Conservation (phyloP, 257 asterid genomes). For the Ophiorrhiza pumila region DNA sequence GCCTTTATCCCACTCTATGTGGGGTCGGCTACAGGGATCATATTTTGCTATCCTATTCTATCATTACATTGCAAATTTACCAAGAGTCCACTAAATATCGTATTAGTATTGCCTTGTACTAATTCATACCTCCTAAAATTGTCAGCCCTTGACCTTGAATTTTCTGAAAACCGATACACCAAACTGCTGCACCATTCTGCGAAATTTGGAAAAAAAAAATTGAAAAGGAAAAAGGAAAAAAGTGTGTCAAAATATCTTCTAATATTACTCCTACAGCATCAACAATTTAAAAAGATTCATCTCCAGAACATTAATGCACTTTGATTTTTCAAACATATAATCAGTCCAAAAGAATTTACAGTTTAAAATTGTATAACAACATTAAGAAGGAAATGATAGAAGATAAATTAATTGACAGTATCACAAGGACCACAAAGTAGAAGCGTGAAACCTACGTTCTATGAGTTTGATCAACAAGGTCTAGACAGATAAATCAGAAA, state of each 20-base stretch:
- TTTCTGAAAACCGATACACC: conserved; percentile 97
- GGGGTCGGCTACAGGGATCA: no score
- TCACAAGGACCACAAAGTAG: not conserved
- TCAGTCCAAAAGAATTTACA: not conserved
- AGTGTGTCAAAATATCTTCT: conserved; percentile 4
- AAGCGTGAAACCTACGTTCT: not conserved
- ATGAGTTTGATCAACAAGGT: not conserved
- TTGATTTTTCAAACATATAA: no score
- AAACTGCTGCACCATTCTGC: conserved; percentile 87
- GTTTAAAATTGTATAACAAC: not conserved
- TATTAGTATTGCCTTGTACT: not conserved
- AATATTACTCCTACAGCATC: not conserved
- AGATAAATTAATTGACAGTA: not conserved
- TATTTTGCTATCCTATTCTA: no score
- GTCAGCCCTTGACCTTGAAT: conserved; percentile 73
- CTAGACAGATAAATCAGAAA: not conserved
- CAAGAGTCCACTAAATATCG: not conserved
- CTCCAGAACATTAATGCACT: not conserved
- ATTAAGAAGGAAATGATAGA: not conserved
- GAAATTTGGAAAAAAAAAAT: not conserved
- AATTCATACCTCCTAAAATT: conserved; percentile 83
- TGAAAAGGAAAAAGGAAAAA: not conserved
- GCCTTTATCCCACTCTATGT: no score
- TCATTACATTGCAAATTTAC: not conserved
- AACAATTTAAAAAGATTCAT: not conserved